phyloP scores from a whole-genome alignment of 2,329 filamentous ascomycete genomes.

The Pseudogymnoascus sp. region DNA sequence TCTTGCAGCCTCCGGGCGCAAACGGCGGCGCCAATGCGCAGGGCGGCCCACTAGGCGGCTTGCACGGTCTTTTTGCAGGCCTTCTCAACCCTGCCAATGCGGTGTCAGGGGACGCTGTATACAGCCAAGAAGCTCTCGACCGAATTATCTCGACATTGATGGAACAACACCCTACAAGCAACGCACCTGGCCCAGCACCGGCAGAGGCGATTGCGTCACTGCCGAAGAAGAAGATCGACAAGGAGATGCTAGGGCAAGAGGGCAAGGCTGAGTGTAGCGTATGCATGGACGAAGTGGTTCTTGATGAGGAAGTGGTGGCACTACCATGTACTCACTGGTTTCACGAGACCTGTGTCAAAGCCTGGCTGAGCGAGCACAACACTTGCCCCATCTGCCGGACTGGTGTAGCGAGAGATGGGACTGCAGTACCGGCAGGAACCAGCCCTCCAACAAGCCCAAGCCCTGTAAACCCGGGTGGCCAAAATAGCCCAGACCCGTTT shows the following conservation, averaged over 20 bases:
- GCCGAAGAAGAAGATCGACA: slow-evolving; percentile 60
- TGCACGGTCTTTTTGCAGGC: slow-evolving; percentile 35
- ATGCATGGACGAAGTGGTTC: slow-evolving; percentile 76
- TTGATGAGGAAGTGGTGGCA: slow-evolving; percentile 64
- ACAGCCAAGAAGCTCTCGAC: slow-evolving; percentile 83
- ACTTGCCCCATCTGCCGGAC: slow-evolving; percentile 77
- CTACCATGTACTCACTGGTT: slow-evolving; percentile 93
- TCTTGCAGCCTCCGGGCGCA: neutral
- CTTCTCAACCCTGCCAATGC: slow-evolving; percentile 45
- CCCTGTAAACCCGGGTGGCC: neutral
- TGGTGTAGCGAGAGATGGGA: slow-evolving; percentile 23
- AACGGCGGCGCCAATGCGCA: neutral
- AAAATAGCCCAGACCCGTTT: neutral
- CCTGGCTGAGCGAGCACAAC: slow-evolving; percentile 85
- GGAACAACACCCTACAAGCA: slow-evolving; percentile 68
- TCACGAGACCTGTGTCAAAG: slow-evolving; percentile 69
- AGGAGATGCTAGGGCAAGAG: slow-evolving; percentile 56
- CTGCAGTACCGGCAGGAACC: slow-evolving; percentile 11
- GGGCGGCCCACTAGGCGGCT: neutral
- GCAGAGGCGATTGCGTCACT: slow-evolving; percentile 64
- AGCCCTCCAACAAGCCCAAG: slow-evolving; percentile 10
- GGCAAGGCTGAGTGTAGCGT: slow-evolving; percentile 82
- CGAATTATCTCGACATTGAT: slow-evolving; percentile 80
- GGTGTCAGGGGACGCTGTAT: slow-evolving; percentile 70
- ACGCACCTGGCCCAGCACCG: slow-evolving; percentile 74